Base-by-base conservation (phyloP, 139 green algal species). In the Coelastrella sp. region DNA sequence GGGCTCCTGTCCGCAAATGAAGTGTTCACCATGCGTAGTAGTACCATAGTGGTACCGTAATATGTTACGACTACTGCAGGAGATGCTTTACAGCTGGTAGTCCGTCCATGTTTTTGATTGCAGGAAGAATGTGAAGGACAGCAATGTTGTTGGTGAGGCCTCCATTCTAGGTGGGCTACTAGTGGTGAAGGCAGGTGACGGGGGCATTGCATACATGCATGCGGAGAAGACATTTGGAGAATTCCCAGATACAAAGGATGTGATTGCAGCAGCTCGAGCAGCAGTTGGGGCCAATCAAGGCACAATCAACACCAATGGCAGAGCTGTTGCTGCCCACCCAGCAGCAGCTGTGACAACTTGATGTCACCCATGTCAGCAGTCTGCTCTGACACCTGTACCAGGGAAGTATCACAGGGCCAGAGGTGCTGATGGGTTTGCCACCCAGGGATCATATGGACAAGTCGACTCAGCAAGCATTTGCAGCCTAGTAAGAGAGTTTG, bases 171-270 rank as follows among this genome's bases (percentile, higher is more conserved):
- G 90, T 8, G 90, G 90, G 17, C 27, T 88, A 19, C n/a, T 93
- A 68, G 90, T 93, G 24, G 70, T 93, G 3, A 66, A 78, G 24
- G 8, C 75, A 7, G 85, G 80, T 6, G 61, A 80, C 1, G 72
- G 24, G 9, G 90, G 78, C 22, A 49, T 89, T 11, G 78, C 65
- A 8, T 91, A 78, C 17, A 82, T 88, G 80, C 85, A 93, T 68
- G 35, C 84, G 12, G 90, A 93, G 85, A 82, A 59, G 35, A 89
- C 66, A 10, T 90, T 91, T 60, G 90, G 90, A 24, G 85, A 87
- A 27, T 85, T 87, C 20, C 74, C 85, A 49, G 60, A 68, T 6
- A 78, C 79, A 35, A 8, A 83, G 17, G 65, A 93, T 8, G 90
- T 93, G 11, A 35, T 92, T 86, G 73, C 73, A 22, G 80, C 85